Conservation (phyloP, 1,284 basidiomycete genomes). For the Bjerkandera adusta region DNA sequence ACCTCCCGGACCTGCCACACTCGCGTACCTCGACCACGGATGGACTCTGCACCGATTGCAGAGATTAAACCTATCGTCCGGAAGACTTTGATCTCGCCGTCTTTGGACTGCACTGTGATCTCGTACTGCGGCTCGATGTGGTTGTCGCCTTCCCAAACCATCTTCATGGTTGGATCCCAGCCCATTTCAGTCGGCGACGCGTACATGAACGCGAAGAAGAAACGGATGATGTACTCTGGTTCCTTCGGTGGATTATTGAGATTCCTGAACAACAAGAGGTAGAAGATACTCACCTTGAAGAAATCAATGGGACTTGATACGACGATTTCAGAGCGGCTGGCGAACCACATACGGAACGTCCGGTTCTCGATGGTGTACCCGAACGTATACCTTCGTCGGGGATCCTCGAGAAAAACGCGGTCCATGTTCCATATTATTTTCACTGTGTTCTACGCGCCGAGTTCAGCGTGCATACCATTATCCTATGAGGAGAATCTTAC, state of each 20-base stretch:
- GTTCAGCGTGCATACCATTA: too few relatives aligned
- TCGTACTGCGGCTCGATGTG: background rate
- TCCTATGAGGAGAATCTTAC: too few relatives aligned
- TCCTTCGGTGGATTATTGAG: background rate
- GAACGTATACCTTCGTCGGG: background rate
- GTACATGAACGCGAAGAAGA: conserved; percentile 4
- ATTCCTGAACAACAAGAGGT: background rate
- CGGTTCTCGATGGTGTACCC: conserved; percentile 4
- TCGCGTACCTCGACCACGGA: background rate
- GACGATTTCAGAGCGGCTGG: conserved; percentile 1
- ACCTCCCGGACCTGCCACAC: background rate
- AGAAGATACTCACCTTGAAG: conserved; percentile 5
- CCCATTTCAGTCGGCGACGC: conserved; percentile 2
- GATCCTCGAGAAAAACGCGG: background rate
- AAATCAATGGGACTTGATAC: conserved; percentile 3
- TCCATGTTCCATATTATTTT: conserved; percentile 4
- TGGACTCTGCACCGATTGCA: background rate
- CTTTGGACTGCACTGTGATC: background rate
- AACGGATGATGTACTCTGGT: background rate
- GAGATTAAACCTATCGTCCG: background rate
- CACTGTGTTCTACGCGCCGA: too few relatives aligned
- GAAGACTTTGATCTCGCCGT: background rate
- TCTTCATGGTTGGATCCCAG: conserved; percentile 8
- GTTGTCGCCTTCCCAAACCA: background rate
- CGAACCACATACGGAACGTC: conserved; percentile 2